A percentile compares a stretch with the other conserved stretches of the same genome.
Evolutionary conservation across 306 rosid species (phyloP).

Genomic region (Dryas drummondii): DNA sequence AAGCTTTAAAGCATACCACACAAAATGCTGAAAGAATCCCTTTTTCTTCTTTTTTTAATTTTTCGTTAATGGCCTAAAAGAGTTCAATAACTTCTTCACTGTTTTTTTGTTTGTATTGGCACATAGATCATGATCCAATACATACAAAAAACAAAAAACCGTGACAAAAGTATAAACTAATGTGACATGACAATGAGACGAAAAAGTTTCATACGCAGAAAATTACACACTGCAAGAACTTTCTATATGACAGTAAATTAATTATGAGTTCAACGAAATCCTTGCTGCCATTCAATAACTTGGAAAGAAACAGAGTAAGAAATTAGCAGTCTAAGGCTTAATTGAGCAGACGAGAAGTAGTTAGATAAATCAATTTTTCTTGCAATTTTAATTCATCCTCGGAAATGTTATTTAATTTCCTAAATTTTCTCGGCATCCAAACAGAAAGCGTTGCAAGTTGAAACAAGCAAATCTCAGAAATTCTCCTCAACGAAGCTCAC

Average conservation of each 20-base stretch:
- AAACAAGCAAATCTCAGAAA: conserved; percentile 1
- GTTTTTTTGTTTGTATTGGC: not conserved
- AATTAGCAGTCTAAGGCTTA: not conserved
- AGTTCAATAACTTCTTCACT: conserved; percentile 7
- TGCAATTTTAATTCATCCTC: not conserved
- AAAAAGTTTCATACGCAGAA: not conserved
- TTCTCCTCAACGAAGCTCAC: not conserved
- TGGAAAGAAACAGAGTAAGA: not conserved
- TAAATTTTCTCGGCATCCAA: not conserved
- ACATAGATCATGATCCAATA: not conserved
- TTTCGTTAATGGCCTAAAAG: conserved; percentile 13
- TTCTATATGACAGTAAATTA: too few relatives aligned
- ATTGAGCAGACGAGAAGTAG: not conserved
- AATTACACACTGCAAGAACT: not conserved
- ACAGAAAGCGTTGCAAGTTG: conserved; percentile 5
- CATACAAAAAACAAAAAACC: not conserved
- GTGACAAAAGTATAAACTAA: not conserved
- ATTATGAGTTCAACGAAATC: not conserved
- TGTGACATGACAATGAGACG: not conserved
- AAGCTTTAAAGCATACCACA: conserved; percentile 30
- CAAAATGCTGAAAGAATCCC: conserved; percentile 34
- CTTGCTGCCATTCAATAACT: not conserved
- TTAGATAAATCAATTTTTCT: not conserved
- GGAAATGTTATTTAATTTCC: not conserved
- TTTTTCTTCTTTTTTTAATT: conserved; percentile 17